Conservation (phyloP, 805 yeast genomes). For the Lipomyces japonicus region DNA sequence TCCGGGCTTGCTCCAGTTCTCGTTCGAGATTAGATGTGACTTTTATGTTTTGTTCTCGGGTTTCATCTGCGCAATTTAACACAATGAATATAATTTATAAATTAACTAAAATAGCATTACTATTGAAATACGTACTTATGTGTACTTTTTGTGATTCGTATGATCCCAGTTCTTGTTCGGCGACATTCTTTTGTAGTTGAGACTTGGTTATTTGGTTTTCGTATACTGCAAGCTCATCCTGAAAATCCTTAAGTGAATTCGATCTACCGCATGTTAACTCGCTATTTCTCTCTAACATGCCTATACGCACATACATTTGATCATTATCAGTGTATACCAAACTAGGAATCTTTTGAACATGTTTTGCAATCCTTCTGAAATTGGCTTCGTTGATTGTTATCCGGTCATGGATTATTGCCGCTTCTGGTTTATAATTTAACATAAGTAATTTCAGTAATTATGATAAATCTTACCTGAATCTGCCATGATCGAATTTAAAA, state of each 20-base stretch:
- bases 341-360: slow-evolving; percentile 10
- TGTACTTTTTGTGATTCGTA: slow-evolving; percentile 27
- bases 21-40: slow-evolving; percentile 9
- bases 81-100: background rate
- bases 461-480: too few relatives aligned
- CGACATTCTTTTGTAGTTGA: slow-evolving; percentile 30
- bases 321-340: slow-evolving; percentile 3
- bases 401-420: slow-evolving; percentile 12
- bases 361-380: slow-evolving; percentile 8
- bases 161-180: slow-evolving; percentile 23
- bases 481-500: too few relatives aligned
- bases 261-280: slow-evolving; percentile 1
- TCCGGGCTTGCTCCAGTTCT: slow-evolving; percentile 24
- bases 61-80: background rate
- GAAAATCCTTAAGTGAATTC: slow-evolving; percentile 3
- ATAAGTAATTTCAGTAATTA: too few relatives aligned
- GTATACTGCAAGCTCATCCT: slow-evolving; percentile 1
- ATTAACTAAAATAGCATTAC: slow-evolving; percentile 13
- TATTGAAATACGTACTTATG: slow-evolving; percentile 13
- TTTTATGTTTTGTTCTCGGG: slow-evolving; percentile 2
- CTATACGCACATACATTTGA: slow-evolving; percentile 6
- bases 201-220: slow-evolving; percentile 4
- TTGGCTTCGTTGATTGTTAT: slow-evolving; percentile 12
- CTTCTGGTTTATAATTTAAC: too few relatives aligned
- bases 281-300: too few relatives aligned